phyloP scores from a whole-genome alignment of 108 stramenopile species.

The Nitzschia palea region DNA sequence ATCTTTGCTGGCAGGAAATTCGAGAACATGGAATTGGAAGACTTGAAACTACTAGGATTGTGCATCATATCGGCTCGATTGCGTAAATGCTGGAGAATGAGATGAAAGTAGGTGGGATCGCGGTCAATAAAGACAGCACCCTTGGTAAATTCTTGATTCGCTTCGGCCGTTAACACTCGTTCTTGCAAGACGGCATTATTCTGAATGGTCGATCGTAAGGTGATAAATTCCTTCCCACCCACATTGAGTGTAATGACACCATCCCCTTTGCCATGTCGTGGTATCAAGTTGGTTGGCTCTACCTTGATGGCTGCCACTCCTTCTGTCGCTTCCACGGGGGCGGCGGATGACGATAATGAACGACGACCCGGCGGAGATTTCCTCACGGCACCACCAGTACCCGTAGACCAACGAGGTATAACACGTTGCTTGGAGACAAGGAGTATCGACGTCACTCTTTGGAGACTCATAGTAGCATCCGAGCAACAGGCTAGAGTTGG shows the following conservation, averaged over 20 bases:
- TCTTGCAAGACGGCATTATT: slow-evolving; percentile 42
- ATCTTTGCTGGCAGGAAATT: neutral
- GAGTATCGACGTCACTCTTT: too few relatives aligned
- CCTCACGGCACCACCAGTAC: too few relatives aligned
- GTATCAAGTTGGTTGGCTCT: neutral
- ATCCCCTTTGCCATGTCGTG: slow-evolving; percentile 51
- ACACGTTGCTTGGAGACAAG: too few relatives aligned
- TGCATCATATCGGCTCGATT: slow-evolving; percentile 46
- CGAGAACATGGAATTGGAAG: neutral
- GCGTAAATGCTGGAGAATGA: slow-evolving; percentile 51
- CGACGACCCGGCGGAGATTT: neutral
- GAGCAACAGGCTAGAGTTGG: too few relatives aligned
- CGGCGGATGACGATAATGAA: neutral
- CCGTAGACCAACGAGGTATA: too few relatives aligned
- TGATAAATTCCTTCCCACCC: slow-evolving; percentile 59
- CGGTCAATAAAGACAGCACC: slow-evolving; percentile 59
- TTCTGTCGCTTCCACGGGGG: neutral
- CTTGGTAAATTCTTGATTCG: slow-evolving; percentile 40
- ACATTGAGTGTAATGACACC: slow-evolving; percentile 54
- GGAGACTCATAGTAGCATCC: neutral
- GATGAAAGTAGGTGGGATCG: slow-evolving; percentile 54
- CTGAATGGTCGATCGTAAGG: slow-evolving; percentile 55
- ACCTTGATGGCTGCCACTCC: neutral
- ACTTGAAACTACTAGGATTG: neutral
- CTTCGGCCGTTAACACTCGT: slow-evolving; percentile 53